Conservation (phyloP, 2,329 filamentous ascomycete genomes). For the Byssothecium circinans region DNA sequence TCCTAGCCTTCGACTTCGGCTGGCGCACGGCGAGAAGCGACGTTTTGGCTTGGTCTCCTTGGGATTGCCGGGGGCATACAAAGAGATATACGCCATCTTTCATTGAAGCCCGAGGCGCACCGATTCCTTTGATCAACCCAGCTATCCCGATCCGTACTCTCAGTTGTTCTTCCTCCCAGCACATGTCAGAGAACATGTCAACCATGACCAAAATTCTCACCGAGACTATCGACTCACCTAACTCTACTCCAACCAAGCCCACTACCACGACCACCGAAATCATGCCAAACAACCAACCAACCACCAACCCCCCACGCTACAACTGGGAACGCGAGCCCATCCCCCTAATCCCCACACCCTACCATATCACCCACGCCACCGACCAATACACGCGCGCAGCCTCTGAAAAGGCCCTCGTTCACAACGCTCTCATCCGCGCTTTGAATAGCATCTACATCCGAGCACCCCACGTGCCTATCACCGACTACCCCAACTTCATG, state of each 20-base stretch:
- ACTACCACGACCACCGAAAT: not conserved
- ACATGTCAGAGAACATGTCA: constrained; percentile 2
- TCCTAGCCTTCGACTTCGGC: not conserved
- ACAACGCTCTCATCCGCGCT: constrained; percentile 65
- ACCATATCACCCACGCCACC: constrained; percentile 19
- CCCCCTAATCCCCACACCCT: constrained; percentile 13
- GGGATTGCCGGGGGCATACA: no score
- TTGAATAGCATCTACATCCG: constrained; percentile 67
- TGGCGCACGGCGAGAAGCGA: not conserved
- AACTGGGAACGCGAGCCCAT: constrained; percentile 19
- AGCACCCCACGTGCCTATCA: constrained; percentile 53
- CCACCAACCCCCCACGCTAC: no score
- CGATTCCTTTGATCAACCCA: not conserved
- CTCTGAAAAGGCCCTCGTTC: constrained; percentile 63
- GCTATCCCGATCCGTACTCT: not conserved
- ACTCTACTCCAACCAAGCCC: constrained; percentile 1
- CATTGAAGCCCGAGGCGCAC: not conserved
- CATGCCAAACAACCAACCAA: no score
- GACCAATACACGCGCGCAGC: constrained; percentile 63
- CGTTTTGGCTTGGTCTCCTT: no score
- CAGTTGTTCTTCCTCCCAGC: not conserved
- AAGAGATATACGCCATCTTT: no score
- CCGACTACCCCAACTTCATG: constrained; percentile 60
- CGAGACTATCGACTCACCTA: not conserved
- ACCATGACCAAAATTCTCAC: not conserved